A percentile compares a stretch with the other conserved stretches of the same genome.
These are phyloP conservation scores for Vanrija pseudolonga DNA, from an alignment of 1,284 basidiomycete species.

Conservation along the genomic window DNA sequence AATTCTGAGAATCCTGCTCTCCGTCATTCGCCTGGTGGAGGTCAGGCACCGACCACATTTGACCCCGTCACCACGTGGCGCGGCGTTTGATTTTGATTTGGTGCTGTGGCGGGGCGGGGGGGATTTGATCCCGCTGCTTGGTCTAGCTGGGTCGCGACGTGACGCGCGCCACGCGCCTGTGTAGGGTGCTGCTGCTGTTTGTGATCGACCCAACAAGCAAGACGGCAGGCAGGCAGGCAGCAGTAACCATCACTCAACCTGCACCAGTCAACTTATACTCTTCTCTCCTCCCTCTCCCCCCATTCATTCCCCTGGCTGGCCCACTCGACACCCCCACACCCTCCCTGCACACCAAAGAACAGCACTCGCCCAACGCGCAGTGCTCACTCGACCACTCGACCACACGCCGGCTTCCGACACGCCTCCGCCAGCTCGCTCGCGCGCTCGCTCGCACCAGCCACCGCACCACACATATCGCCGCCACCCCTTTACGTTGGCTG, in stretches of 20 bases:
- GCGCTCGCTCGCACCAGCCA: neutral
- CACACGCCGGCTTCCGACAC: neutral
- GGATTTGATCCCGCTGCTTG: neutral
- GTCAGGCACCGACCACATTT: too few relatives aligned
- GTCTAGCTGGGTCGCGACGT: neutral
- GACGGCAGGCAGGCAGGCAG: too few relatives aligned
- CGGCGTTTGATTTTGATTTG: neutral
- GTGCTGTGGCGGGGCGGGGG: neutral
- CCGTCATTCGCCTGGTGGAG: too few relatives aligned
- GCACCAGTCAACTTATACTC: too few relatives aligned
- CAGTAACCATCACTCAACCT: too few relatives aligned
- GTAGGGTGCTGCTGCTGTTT: neutral
- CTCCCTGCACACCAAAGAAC: too few relatives aligned
- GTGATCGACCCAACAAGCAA: neutral
- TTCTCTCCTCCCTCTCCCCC: too few relatives aligned
- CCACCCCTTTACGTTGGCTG: too few relatives aligned
- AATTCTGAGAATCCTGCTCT: neutral
- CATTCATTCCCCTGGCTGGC: too few relatives aligned
- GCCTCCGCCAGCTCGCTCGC: too few relatives aligned
- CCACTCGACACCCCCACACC: too few relatives aligned
- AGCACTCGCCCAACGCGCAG: neutral
- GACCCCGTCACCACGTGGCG: too few relatives aligned
- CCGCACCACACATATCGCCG: neutral
- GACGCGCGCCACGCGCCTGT: neutral
- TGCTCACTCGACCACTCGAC: neutral